Conservation (phyloP, 805 yeast species). For the Candida corydali region DNA sequence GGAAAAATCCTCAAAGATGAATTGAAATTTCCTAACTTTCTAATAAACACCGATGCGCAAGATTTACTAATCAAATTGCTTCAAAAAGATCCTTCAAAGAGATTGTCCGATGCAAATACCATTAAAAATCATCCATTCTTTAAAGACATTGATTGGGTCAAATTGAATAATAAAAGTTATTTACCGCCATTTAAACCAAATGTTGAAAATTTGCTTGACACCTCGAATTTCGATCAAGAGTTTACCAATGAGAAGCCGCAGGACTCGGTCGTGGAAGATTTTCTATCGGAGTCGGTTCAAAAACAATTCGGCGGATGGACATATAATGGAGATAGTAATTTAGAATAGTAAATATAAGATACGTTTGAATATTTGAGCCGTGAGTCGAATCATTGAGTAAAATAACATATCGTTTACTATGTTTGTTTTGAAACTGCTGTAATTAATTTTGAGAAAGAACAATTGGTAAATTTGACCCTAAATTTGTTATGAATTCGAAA, state of each 20-base stretch:
- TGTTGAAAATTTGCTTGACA: slow-evolving; percentile 80
- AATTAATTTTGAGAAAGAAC: too few species aligned
- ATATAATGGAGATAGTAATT: slow-evolving; percentile 61
- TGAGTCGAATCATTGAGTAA: too few species aligned
- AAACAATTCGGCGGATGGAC: slow-evolving; percentile 99
- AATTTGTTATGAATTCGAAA: too few species aligned
- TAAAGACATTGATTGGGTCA: slow-evolving; percentile 85
- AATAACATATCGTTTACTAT: too few species aligned
- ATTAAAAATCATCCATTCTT: slow-evolving; percentile 84
- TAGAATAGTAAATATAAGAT: slow-evolving; percentile 7
- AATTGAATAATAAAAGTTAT: slow-evolving; percentile 78
- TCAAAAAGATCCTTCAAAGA: slow-evolving; percentile 77
- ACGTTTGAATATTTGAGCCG: too few species aligned
- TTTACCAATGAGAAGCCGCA: slow-evolving; percentile 91
- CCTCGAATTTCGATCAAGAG: slow-evolving; percentile 88
- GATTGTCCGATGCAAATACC: slow-evolving; percentile 80
- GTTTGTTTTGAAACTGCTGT: too few species aligned
- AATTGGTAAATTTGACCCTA: too few species aligned
- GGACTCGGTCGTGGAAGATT: slow-evolving; percentile 93
- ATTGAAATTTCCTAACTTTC: slow-evolving; percentile 79
- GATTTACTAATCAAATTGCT: slow-evolving; percentile 71
- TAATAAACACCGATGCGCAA: slow-evolving; percentile 77
- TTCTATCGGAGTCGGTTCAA: slow-evolving; percentile 90
- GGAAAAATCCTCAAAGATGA: slow-evolving; percentile 89
- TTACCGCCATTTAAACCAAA: slow-evolving; percentile 95